phyloP scores from a whole-genome alignment of 495 filamentous ascomycete species.

The Neurospora pannonica region DNA sequence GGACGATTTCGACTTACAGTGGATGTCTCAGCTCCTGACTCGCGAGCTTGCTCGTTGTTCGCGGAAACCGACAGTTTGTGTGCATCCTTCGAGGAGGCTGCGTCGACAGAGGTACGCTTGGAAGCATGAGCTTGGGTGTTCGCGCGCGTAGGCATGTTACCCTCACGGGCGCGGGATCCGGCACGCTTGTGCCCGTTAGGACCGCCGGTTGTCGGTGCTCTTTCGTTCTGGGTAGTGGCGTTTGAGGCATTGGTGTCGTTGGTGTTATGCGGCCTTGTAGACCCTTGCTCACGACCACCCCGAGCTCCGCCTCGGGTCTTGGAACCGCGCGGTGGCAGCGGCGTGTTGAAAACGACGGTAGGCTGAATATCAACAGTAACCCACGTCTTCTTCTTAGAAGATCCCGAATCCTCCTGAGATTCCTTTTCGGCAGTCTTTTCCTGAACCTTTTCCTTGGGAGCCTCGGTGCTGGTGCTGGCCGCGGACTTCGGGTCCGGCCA shows the following conservation, averaged over 20 bases:
- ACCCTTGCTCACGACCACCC: slow-evolving; percentile 36
- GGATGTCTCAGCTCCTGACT: slow-evolving; percentile 11
- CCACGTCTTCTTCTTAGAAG: slow-evolving; percentile 63
- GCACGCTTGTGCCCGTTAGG: slow-evolving; percentile 5
- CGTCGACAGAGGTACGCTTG: slow-evolving; percentile 41
- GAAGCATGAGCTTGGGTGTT: slow-evolving; percentile 19
- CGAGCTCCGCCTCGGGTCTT: slow-evolving; percentile 52
- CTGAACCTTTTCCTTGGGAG: slow-evolving; percentile 19
- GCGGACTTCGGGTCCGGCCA: slow-evolving; percentile 90
- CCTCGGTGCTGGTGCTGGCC: slow-evolving; percentile 61
- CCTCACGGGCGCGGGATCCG: slow-evolving; percentile 14
- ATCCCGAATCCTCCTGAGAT: slow-evolving; percentile 51
- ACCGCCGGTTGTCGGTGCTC: slow-evolving; percentile 6
- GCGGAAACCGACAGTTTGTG: slow-evolving; percentile 26
- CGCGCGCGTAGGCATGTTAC: slow-evolving; percentile 11
- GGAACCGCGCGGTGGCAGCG: slow-evolving; percentile 51
- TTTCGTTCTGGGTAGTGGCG: slow-evolving; percentile 9
- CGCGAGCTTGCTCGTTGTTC: slow-evolving; percentile 28
- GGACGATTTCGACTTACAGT: slow-evolving; percentile 16
- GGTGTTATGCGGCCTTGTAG: slow-evolving; percentile 13
- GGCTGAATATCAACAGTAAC: slow-evolving; percentile 63
- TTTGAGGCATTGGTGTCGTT: slow-evolving; percentile 1
- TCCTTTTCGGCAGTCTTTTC: slow-evolving; percentile 57
- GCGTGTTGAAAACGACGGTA: slow-evolving; percentile 73
- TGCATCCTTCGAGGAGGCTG: slow-evolving; percentile 31